Conservation (phyloP, 805 yeast species). For the Barnettozyma siamensis region DNA sequence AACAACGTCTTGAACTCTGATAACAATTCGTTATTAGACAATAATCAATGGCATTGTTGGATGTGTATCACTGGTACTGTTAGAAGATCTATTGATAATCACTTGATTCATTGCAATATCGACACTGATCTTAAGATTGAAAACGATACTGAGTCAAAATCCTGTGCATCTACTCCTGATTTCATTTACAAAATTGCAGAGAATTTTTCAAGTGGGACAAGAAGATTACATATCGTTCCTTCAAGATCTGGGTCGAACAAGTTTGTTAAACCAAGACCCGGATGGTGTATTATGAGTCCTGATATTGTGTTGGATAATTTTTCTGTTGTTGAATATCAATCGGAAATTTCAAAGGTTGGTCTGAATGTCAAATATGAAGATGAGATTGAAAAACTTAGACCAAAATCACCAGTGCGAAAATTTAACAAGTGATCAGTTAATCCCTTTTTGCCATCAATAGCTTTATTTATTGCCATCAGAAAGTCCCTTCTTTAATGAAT, state of each 20-base stretch:
- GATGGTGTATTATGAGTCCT: conserved; percentile 90
- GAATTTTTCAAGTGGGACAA: conserved; percentile 76
- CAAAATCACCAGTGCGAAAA: conserved; percentile 58
- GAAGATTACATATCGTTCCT: conserved; percentile 83
- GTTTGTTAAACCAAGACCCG: conserved; percentile 64
- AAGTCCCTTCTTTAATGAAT: no score
- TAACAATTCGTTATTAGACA: conserved; percentile 47
- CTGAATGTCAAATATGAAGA: conserved; percentile 57
- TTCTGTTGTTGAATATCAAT: conserved; percentile 38
- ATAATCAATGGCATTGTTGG: conserved; percentile 95
- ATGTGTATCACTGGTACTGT: conserved; percentile 97
- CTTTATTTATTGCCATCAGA: no score
- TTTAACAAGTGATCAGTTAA: neutral
- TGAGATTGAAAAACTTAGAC: conserved; percentile 77
- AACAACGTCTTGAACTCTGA: conserved; percentile 36
- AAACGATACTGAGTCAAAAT: conserved; percentile 23
- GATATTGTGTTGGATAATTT: conserved; percentile 75
- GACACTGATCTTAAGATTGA: conserved; percentile 86
- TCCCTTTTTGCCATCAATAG: no score
- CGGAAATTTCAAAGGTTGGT: conserved; percentile 40
- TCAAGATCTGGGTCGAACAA: conserved; percentile 58
- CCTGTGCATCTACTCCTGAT: conserved; percentile 56
- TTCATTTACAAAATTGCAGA: conserved; percentile 79
- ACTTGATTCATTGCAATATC: conserved; percentile 84
- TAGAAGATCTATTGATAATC: conserved; percentile 75